These are phyloP conservation scores for Melaleuca alternifolia DNA, from an alignment of 345 rosid species.

Conservation along the genomic window DNA sequence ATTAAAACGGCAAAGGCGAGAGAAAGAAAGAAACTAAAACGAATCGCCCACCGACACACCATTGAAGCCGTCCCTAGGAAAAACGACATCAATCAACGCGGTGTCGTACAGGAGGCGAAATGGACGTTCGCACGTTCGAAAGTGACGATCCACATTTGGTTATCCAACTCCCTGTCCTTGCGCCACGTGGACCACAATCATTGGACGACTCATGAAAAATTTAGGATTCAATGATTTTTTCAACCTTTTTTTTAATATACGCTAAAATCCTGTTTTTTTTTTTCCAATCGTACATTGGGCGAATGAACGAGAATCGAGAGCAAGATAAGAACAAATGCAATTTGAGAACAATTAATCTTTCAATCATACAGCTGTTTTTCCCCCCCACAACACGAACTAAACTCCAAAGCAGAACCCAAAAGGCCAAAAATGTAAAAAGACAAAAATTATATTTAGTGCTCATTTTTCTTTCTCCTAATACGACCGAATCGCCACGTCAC, in stretches of 20 bases:
- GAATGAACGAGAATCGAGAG: not conserved
- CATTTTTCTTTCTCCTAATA: not conserved
- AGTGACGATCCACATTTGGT: not conserved
- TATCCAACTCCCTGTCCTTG: not conserved
- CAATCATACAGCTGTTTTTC: not conserved
- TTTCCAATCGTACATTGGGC: not conserved
- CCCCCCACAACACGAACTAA: not conserved
- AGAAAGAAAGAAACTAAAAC: not conserved
- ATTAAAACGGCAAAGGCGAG: not conserved
- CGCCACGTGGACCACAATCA: not conserved
- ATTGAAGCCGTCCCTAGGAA: not conserved
- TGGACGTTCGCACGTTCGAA: not conserved
- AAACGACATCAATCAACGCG: not conserved
- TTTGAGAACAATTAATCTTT: not conserved
- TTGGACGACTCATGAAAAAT: not conserved
- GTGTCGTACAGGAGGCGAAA: not conserved
- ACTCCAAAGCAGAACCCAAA: not conserved
- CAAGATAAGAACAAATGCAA: not conserved
- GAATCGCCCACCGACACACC: not conserved
- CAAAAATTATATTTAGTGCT: not conserved
- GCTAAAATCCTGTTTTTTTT: not conserved
- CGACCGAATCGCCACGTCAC: not conserved
- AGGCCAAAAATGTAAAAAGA: not conserved
- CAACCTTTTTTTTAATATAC: not conserved
- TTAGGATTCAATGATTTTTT: not conserved